phyloP scores from a whole-genome alignment of 2,329 filamentous ascomycete species.

The Bipolaris oryzae region DNA sequence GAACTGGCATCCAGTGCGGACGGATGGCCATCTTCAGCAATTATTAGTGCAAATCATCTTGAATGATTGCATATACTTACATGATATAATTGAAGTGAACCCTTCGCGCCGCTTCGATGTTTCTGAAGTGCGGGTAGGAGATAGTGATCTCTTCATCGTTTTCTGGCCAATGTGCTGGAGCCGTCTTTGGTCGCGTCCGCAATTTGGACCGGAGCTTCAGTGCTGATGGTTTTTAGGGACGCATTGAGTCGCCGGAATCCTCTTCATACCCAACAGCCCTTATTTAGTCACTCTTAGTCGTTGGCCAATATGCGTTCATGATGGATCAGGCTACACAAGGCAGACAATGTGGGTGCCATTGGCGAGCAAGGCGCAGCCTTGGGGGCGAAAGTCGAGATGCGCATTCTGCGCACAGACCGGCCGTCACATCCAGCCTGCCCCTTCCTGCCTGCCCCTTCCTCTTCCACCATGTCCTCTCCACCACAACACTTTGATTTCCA shows the following conservation, averaged over 20 bases:
- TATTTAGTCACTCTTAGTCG: background rate
- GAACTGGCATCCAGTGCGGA: too few relatives aligned
- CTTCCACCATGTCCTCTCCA: background rate
- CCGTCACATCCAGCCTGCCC: background rate
- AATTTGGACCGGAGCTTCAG: background rate
- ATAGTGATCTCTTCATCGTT: background rate
- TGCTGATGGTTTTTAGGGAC: background rate
- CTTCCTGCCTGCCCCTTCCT: background rate
- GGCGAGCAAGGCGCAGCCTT: background rate
- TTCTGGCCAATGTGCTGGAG: background rate
- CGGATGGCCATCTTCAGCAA: background rate
- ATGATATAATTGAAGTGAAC: background rate
- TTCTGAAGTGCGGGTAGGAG: background rate
- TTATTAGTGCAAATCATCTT: background rate
- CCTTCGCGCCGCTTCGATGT: background rate
- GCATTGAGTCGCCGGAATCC: background rate
- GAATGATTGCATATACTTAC: background rate
- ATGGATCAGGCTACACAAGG: background rate
- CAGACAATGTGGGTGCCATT: background rate
- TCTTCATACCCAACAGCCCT: too few relatives aligned
- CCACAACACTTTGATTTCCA: background rate
- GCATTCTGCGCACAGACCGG: conserved; percentile 1
- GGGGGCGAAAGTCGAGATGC: background rate
- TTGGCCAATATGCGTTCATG: background rate
- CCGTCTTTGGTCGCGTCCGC: background rate